These are phyloP conservation scores for Lathyrus aphaca DNA, from an alignment of 306 rosid genomes.

Conservation along the genomic window DNA sequence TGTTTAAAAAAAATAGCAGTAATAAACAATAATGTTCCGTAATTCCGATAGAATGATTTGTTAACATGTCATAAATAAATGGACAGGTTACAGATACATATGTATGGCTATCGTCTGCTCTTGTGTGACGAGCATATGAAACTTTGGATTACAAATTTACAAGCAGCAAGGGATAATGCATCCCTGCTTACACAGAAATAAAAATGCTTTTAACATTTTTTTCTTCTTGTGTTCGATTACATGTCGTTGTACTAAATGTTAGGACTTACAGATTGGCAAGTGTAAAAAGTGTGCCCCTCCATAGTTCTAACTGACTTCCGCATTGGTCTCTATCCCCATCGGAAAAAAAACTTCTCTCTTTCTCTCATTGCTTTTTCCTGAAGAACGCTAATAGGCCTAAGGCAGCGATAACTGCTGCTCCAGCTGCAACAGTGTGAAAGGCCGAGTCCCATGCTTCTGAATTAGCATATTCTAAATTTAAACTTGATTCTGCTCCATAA, in stretches of 20 bases:
- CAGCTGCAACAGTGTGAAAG: constrained; percentile 65
- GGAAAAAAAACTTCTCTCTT: background rate
- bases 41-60: constrained; percentile 12
- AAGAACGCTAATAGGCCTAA: constrained; percentile 63
- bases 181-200: background rate
- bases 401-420: constrained; percentile 73
- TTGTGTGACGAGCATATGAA: constrained; percentile 24
- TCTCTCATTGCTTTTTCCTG: constrained; percentile 41
- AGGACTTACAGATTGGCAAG: constrained; percentile 38
- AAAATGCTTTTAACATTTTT: constrained; percentile 6
- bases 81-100: background rate
- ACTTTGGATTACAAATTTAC: constrained; percentile 24
- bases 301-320: constrained; percentile 32
- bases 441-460: constrained; percentile 71
- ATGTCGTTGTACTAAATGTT: constrained; percentile 33
- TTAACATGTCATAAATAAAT: constrained; percentile 22
- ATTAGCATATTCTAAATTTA: constrained; percentile 46
- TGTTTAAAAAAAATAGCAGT: background rate
- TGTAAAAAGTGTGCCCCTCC: constrained; percentile 41
- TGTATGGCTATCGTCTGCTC: background rate
- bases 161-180: background rate
- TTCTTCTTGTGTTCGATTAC: background rate
- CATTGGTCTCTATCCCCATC: constrained; percentile 30
- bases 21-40: constrained; percentile 8
- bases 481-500: constrained; percentile 39